Evolutionary conservation across 768 basidiomycete genomes (phyloP).

Genomic region (Tephrocybe rancida): DNA sequence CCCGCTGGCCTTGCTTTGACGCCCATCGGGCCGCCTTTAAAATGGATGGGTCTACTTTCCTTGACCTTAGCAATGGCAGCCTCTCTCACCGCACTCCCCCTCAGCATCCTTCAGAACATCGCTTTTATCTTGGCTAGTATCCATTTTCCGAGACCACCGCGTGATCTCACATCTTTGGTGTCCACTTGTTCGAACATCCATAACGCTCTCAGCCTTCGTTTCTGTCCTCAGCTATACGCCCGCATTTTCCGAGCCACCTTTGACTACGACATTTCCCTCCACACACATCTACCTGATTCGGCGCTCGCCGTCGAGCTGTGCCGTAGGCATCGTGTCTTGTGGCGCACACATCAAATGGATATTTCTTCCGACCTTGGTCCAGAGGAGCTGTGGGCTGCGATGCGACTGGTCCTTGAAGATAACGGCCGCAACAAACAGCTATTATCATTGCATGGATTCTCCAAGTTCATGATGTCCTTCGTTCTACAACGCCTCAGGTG

Average conservation of each 20-base stretch:
- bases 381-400: conserved; percentile 57
- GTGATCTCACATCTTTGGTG: conserved; percentile 43
- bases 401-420: conserved; percentile 65
- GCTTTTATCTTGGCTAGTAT: conserved; percentile 47
- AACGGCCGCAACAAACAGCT: conserved; percentile 49
- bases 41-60: not conserved
- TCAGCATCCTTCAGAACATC: conserved; percentile 59
- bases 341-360: conserved; percentile 43
- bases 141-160: conserved; percentile 39
- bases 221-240: conserved; percentile 59
- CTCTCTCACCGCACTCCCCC: conserved; percentile 50
- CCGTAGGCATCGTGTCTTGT: conserved; percentile 47
- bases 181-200: conserved; percentile 48
- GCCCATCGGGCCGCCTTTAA: conserved; percentile 2
- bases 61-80: not conserved
- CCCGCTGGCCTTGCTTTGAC: not conserved
- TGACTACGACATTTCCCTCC: conserved; percentile 35
- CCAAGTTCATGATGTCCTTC: conserved; percentile 36
- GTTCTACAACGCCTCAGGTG: conserved; percentile 19
- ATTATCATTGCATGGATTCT: conserved; percentile 41
- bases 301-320: conserved; percentile 51
- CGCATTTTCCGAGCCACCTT: conserved; percentile 54
- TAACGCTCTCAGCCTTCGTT: conserved; percentile 38
- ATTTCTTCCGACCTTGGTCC: conserved; percentile 29
- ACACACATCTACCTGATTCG: conserved; percentile 36